These are phyloP conservation scores for Athelia sp. DNA, from an alignment of 1,284 basidiomycete species.

Conservation along the genomic window DNA sequence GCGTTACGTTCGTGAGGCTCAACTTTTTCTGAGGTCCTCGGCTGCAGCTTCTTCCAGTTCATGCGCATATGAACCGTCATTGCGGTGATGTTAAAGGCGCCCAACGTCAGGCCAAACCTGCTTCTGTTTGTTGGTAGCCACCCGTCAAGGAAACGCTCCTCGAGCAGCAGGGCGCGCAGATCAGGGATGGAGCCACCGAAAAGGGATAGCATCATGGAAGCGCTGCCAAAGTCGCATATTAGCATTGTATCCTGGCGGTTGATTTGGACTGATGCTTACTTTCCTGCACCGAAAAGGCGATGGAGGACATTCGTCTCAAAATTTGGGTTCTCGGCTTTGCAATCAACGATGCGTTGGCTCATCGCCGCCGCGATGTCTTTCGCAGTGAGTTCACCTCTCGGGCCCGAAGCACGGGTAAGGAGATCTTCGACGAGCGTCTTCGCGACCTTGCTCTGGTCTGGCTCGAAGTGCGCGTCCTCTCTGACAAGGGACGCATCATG, in stretches of 20 bases:
- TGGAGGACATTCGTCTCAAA: background rate
- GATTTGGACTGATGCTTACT: background rate
- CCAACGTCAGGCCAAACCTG: constrained; percentile 54
- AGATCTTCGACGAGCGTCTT: constrained; percentile 50
- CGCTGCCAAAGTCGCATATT: constrained; percentile 29
- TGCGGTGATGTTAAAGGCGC: constrained; percentile 51
- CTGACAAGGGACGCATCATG: constrained; percentile 71
- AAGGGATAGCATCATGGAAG: constrained; percentile 53
- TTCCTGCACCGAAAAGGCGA: background rate
- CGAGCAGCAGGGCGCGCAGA: constrained; percentile 46
- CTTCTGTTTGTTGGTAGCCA: constrained; percentile 61
- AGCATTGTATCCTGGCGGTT: background rate
- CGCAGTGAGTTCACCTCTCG: constrained; percentile 22
- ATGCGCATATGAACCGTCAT: constrained; percentile 47
- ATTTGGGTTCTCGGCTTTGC: background rate
- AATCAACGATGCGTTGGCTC: background rate
- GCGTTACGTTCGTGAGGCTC: too few relatives aligned
- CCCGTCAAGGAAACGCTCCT: constrained; percentile 63
- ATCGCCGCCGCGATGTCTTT: background rate
- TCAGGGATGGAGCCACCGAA: constrained; percentile 61
- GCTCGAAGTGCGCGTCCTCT: constrained; percentile 49
- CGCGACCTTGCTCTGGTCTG: constrained; percentile 48
- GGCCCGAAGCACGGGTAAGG: constrained; percentile 53
- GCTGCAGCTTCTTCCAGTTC: constrained; percentile 19
- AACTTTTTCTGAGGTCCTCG: too few relatives aligned